Evolutionary conservation across 2,329 filamentous ascomycete genomes (phyloP).

Genomic region (Mycocentrospora acerina): DNA sequence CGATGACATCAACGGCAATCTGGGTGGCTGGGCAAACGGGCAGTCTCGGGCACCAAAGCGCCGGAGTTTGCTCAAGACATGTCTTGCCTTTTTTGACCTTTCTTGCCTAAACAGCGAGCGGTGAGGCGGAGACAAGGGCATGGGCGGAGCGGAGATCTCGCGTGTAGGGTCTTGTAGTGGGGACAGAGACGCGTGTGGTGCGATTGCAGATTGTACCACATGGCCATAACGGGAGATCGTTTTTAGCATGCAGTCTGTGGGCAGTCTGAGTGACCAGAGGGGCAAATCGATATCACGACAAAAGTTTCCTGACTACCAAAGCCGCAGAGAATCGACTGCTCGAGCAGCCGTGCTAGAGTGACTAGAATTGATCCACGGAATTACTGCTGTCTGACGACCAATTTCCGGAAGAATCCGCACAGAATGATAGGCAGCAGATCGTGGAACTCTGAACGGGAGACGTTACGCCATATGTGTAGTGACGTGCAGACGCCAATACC

Average conservation of each 20-base stretch:
- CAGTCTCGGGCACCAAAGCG: conserved; percentile 7
- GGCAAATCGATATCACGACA: too few species aligned
- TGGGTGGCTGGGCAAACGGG: conserved; percentile 20
- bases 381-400: too few species aligned
- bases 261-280: too few species aligned
- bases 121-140: conserved; percentile 15
- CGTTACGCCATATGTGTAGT: conserved; percentile 18
- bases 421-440: conserved; percentile 18
- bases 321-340: too few species aligned
- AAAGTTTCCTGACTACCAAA: too few species aligned
- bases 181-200: conserved; percentile 20
- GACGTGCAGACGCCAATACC: conserved; percentile 30
- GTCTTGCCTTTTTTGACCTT: conserved; percentile 21
- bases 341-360: not conserved
- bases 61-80: conserved; percentile 24
- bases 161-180: conserved; percentile 11
- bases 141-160: conserved; percentile 27
- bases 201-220: conserved; percentile 1
- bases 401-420: conserved; percentile 7
- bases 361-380: not conserved
- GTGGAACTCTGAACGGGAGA: conserved; percentile 13
- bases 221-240: too few species aligned
- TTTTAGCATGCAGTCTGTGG: too few species aligned
- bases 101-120: conserved; percentile 27
- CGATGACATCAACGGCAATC: not conserved